phyloP scores from a whole-genome alignment of 139 green algal genomes.

The Chlamydomonas sp. region DNA sequence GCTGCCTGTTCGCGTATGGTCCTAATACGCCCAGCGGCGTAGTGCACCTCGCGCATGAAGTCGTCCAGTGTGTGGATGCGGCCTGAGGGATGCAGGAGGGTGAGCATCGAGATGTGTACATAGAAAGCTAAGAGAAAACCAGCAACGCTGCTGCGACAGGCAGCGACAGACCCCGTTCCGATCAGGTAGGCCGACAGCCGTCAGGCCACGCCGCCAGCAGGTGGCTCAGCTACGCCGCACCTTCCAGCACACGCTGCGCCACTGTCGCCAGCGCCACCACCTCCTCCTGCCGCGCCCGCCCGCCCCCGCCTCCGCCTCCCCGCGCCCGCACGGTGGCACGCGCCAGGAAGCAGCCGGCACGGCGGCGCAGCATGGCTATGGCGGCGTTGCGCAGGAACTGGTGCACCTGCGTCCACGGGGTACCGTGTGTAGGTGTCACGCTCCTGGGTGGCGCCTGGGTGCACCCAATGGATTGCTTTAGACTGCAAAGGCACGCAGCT shows the following conservation, averaged over 20 bases:
- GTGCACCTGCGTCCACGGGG: not conserved
- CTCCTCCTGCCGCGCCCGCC: not conserved
- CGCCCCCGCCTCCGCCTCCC: not conserved
- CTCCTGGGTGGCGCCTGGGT: not conserved
- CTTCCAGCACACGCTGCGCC: conserved; percentile 17
- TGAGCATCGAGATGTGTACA: not conserved
- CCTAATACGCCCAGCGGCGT: not conserved
- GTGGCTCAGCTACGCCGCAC: not conserved
- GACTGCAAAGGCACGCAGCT: no score
- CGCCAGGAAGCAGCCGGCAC: conserved; percentile 14
- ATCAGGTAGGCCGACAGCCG: not conserved
- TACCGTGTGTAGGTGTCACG: no score
- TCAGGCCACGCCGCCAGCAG: no score
- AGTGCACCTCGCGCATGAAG: not conserved
- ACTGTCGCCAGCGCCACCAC: conserved; percentile 12
- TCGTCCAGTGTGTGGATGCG: conserved; percentile 28
- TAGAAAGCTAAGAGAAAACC: not conserved
- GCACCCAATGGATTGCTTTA: no score
- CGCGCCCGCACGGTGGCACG: not conserved
- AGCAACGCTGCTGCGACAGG: not conserved
- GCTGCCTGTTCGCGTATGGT: not conserved
- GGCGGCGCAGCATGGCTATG: not conserved
- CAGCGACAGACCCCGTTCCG: no score
- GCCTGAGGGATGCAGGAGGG: not conserved
- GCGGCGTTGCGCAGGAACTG: not conserved